Conservation (phyloP, 2,329 filamentous ascomycete genomes). For the Penicillium concentricum region DNA sequence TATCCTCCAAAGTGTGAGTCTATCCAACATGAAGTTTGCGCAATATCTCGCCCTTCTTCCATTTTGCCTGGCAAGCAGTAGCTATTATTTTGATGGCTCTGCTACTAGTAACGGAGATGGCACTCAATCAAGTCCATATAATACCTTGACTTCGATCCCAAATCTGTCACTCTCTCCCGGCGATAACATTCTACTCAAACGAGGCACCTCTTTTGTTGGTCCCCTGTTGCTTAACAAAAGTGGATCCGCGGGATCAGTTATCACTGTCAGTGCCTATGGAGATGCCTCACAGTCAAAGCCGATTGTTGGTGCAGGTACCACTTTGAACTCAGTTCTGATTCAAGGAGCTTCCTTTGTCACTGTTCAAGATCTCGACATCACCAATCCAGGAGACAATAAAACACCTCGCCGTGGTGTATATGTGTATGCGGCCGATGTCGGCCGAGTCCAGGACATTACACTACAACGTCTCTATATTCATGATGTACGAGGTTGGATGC, state of each 20-base stretch:
- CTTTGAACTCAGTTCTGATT: not conserved
- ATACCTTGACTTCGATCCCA: not conserved
- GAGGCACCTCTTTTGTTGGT: not conserved
- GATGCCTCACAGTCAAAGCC: not conserved
- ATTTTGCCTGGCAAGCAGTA: not conserved
- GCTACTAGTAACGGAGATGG: not conserved
- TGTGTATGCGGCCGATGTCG: not conserved
- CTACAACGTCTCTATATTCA: constrained; percentile 3
- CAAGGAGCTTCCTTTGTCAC: not conserved
- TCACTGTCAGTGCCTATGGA: not conserved
- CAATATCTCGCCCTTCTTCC: not conserved
- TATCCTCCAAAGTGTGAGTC: not conserved
- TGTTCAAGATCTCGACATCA: constrained; percentile 4
- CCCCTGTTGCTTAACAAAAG: not conserved
- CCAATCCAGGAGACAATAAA: constrained; percentile 1
- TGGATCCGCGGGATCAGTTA: not conserved
- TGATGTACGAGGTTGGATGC: constrained; percentile 2
- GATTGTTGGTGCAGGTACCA: not conserved
- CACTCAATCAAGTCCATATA: not conserved
- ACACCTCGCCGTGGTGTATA: not conserved
- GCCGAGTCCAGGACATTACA: constrained; percentile 1
- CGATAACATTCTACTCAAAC: not conserved
- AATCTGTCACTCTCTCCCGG: not conserved
- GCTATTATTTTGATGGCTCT: not conserved
- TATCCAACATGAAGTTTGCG: not conserved